A percentile compares a stretch with the other conserved stretches of the same genome.
Conservation (phyloP, 805 yeast genomes). For the Babjeviella inositovora region DNA sequence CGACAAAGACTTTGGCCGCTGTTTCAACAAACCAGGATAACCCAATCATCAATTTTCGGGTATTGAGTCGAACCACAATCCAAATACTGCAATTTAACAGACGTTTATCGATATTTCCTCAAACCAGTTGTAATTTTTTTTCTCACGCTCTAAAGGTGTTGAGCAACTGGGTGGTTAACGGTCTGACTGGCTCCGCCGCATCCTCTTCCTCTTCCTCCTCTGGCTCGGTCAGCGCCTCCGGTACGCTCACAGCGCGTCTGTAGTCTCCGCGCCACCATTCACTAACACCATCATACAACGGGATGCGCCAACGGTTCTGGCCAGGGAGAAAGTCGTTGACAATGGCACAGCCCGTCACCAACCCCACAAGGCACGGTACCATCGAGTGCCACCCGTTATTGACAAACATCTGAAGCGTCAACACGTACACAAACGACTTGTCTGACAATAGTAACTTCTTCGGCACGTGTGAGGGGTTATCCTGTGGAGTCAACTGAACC, state of each 20-base stretch:
- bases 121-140: too few species aligned
- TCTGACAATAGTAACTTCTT: constrained; percentile 11
- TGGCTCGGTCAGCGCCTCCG: constrained; percentile 5
- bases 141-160: constrained; percentile 35
- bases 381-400: constrained; percentile 24
- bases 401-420: constrained; percentile 16
- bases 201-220: constrained; percentile 12
- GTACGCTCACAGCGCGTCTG: constrained; percentile 1
- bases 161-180: constrained; percentile 42
- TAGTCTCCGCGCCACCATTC: constrained; percentile 1
- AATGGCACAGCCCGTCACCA: constrained; percentile 24
- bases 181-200: constrained; percentile 28
- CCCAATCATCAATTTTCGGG: too few species aligned
- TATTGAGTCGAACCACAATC: too few species aligned
- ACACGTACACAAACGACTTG: constrained; percentile 12
- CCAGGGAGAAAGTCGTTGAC: constrained; percentile 27
- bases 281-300: constrained; percentile 8
- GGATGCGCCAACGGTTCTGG: constrained; percentile 11
- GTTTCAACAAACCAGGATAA: too few species aligned
- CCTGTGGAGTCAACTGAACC: constrained; percentile 14
- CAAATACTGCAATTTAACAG: not conserved
- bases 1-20: too few species aligned
- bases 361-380: constrained; percentile 19
- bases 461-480: constrained; percentile 10
- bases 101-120: too few species aligned